Percentiles rank a stretch among this genome's conserved stretches.
Evolutionary conservation across 139 green algal species (phyloP).

Genomic region (Zygnema cylindricum): DNA sequence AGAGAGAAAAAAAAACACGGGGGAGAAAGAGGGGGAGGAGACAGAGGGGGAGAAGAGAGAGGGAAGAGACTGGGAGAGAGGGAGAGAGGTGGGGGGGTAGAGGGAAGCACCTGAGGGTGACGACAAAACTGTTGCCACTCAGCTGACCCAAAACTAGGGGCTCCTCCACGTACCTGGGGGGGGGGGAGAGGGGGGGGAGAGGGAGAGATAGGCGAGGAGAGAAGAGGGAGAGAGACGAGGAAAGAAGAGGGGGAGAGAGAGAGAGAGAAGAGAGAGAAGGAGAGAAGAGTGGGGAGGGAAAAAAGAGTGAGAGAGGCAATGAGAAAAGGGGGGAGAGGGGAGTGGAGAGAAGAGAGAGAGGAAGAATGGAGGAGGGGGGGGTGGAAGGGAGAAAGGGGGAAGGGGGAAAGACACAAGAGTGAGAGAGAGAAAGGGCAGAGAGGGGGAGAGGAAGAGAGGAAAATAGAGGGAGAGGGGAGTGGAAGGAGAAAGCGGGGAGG

Average conservation of each 20-base stretch:
- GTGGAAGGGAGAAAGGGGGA: background rate
- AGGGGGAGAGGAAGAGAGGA: background rate
- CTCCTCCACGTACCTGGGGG: slow-evolving; percentile 45
- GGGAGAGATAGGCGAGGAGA: background rate
- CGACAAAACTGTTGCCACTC: slow-evolving; percentile 81
- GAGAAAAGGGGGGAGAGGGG: background rate
- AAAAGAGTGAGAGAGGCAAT: background rate
- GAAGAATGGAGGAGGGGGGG: background rate
- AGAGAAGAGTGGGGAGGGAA: background rate
- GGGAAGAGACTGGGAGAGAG: no score
- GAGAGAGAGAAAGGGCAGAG: background rate
- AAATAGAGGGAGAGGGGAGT: background rate
- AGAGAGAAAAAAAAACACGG: no score
- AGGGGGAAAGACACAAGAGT: background rate
- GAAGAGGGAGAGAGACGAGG: background rate
- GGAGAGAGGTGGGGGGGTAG: background rate
- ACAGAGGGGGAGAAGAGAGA: no score
- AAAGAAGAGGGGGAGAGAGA: background rate
- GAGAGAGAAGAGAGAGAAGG: background rate
- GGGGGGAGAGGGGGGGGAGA: background rate
- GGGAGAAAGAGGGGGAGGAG: no score
- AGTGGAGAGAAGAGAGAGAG: background rate
- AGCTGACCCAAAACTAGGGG: slow-evolving; percentile 77
- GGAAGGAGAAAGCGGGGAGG: background rate
- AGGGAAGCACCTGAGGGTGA: slow-evolving; percentile 69